Evolutionary conservation across 441 rosid genomes (phyloP), one percentile per base, ranked within the genome.

Genomic region (Viola pubescens): DNA sequence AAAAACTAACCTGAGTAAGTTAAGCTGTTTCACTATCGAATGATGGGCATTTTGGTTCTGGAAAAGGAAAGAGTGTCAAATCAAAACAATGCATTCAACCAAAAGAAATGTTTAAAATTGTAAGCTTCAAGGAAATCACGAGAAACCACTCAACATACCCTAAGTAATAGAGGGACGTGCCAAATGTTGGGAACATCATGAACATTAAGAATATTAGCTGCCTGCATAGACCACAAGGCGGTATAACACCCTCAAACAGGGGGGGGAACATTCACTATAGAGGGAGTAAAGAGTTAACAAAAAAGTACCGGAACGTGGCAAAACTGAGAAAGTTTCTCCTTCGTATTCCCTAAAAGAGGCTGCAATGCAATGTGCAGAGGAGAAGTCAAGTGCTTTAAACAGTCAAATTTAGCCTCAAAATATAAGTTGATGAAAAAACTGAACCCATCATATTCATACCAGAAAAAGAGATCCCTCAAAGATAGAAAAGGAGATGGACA

Each of bases 151-250:
- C 14, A 59, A 68, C 82, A 62, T 68, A 86, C 96, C 75, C 77
- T 82, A 19, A 88, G 71, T 55, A 88, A 79, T 69, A 88, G 62
- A 5, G 96, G 96, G 65, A 88, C 67, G 12, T 86, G 94, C 91
- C 96, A 88, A 55, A 85, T 86, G 77, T 89, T 91, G 58, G 95
- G 83, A 70, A 91, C 91, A 64, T 91, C 97, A 65, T 84, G 88
- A 63, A 91, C 85, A 71, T 91, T 87, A 73, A 91, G 68, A 48
- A 89, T 74, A 57, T 87, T 84, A 67, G 88, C 86, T 65, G 72
- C 82, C 98, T 91, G 79, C 45, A 61, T 14, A 68, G 51, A 53
- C 45, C 70, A 62, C 9, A 51, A 71, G 55, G 39, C 61, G 12
- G 61, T 61, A 58, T 48, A 52, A 56, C 8, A 45, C n/a, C 40